Conservation (phyloP, 257 asterid species). For the Agastache rugosa region DNA sequence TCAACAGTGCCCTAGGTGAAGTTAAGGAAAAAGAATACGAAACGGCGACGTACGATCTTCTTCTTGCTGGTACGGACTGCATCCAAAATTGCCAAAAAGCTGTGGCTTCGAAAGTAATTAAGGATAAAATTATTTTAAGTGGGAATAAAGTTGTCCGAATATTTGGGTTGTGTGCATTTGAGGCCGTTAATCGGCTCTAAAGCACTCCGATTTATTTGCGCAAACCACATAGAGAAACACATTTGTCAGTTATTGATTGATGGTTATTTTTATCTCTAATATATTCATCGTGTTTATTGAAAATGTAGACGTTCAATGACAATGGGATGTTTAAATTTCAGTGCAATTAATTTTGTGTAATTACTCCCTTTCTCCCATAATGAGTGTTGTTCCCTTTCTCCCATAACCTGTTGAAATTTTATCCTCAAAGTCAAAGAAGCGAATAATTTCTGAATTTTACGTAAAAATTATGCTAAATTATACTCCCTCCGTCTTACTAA, state of each 20-base stretch:
- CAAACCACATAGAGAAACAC: no score
- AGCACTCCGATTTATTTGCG: background rate
- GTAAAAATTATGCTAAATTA: no score
- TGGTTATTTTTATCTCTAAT: background rate
- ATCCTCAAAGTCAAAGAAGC: no score
- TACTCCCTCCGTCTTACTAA: no score
- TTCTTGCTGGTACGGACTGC: constrained; percentile 28
- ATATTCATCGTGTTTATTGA: background rate
- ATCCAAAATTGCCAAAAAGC: background rate
- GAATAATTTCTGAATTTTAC: no score
- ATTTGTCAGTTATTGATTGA: background rate
- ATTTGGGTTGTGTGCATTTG: constrained; percentile 14
- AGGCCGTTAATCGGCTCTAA: background rate
- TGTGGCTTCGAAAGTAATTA: constrained; percentile 3
- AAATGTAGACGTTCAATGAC: no score
- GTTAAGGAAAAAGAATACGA: background rate
- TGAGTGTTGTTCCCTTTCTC: no score
- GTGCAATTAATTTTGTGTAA: no score
- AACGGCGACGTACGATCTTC: constrained; percentile 38
- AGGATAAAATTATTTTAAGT: background rate
- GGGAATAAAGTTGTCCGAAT: constrained; percentile 26
- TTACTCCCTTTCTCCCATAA: no score
- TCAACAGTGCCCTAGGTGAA: constrained; percentile 28
- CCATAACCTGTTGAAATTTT: no score
- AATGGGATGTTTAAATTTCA: no score